A percentile compares a stretch with the other conserved stretches of the same genome.
Conservation (phyloP, 306 rosid species). For the Astragalus glycyphyllos region DNA sequence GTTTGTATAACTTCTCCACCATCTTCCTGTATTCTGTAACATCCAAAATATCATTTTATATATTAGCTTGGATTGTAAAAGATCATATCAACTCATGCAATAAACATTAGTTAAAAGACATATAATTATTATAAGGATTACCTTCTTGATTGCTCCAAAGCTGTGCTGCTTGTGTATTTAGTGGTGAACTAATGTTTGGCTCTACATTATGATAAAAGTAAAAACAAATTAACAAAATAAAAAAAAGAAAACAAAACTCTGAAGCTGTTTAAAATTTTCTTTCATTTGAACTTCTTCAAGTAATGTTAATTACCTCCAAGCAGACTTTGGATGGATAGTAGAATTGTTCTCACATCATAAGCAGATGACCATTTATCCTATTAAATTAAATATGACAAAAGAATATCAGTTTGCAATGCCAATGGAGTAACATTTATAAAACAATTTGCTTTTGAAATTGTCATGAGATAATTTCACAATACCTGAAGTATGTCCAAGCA, state of each 20-base stretch:
- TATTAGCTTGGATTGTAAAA: not conserved
- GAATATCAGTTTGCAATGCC: not conserved
- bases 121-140: no score
- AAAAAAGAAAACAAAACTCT: not conserved
- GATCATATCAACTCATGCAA: no score
- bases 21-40: slow-evolving; percentile 83
- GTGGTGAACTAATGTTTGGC: slow-evolving; percentile 89
- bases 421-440: not conserved
- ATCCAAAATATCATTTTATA: not conserved
- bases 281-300: not conserved
- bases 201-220: slow-evolving; percentile 48
- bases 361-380: slow-evolving; percentile 48
- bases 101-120: no score
- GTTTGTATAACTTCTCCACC: slow-evolving; percentile 94
- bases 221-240: not conserved
- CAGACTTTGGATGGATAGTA: slow-evolving; percentile 45
- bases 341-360: slow-evolving; percentile 50
- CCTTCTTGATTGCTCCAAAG: slow-evolving; percentile 97
- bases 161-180: slow-evolving; percentile 94
- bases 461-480: not conserved
- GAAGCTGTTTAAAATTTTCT: not conserved
- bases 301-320: slow-evolving; percentile 67
- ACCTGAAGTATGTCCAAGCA: slow-evolving; percentile 99
- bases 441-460: not conserved
- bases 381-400: not conserved